A percentile compares a stretch with the other conserved stretches of the same genome.
Evolutionary conservation across 2,329 filamentous ascomycete genomes (phyloP).

Genomic region (Colletotrichum sp.): DNA sequence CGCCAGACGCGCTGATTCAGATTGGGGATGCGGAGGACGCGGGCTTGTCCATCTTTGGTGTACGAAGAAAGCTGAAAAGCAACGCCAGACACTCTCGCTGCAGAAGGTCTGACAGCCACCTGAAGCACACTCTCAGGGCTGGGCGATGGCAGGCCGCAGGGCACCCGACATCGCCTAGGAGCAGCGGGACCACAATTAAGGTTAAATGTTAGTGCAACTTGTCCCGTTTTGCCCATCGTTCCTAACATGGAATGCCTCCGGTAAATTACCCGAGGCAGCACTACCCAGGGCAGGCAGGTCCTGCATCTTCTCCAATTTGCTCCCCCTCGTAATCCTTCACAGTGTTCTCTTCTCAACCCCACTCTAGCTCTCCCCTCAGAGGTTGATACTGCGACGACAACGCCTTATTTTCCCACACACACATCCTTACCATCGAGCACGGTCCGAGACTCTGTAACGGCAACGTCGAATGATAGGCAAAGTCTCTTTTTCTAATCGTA

Average conservation of each 20-base stretch:
- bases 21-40: background rate
- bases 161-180: background rate
- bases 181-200: background rate
- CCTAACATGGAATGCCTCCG: background rate
- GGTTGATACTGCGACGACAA: background rate
- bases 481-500: background rate
- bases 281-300: background rate
- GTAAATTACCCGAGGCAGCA: background rate
- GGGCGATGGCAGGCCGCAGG: background rate
- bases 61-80: background rate
- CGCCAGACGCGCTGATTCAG: background rate
- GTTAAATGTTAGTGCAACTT: constrained; percentile 4
- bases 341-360: background rate
- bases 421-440: background rate
- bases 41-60: background rate
- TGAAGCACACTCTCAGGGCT: background rate
- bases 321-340: no score
- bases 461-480: background rate
- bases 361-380: background rate
- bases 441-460: background rate
- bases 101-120: background rate
- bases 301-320: background rate
- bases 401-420: background rate
- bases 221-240: background rate
- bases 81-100: background rate